phyloP scores from a whole-genome alignment of 768 basidiomycete genomes.

The Panus rudis region DNA sequence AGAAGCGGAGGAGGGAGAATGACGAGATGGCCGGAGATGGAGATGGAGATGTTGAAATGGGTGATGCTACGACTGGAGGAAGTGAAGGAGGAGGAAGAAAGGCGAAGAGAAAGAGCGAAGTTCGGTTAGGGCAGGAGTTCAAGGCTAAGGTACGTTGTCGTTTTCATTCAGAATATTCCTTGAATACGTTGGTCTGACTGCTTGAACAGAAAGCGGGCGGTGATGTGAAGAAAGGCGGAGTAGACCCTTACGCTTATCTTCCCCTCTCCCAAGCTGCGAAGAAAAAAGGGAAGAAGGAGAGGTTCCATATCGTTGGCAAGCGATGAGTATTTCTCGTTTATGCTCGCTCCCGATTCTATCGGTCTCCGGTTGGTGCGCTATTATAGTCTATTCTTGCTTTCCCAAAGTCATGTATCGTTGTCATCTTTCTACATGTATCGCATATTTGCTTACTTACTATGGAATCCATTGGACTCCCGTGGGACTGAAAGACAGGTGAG shows the following conservation, averaged over 20 bases:
- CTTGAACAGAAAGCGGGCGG: slow-evolving; percentile 79
- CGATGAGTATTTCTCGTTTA: slow-evolving; percentile 26
- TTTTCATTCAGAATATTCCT: too few species aligned
- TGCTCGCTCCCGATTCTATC: too few species aligned
- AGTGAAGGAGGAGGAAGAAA: slow-evolving; percentile 35
- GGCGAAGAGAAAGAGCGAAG: slow-evolving; percentile 48
- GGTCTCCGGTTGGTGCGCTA: too few species aligned
- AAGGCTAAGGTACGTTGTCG: slow-evolving; percentile 79
- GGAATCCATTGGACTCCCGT: too few species aligned
- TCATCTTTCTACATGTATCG: too few species aligned
- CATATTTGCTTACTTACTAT: too few species aligned
- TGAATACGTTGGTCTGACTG: slow-evolving; percentile 6
- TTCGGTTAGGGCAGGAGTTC: slow-evolving; percentile 78
- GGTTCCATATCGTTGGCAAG: slow-evolving; percentile 59
- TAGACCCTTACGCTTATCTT: slow-evolving; percentile 93
- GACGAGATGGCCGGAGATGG: too few species aligned
- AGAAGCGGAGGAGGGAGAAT: slow-evolving; percentile 72
- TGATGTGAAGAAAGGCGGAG: slow-evolving; percentile 79
- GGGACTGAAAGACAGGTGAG: too few species aligned
- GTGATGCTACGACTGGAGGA: slow-evolving; percentile 61
- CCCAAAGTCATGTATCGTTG: too few species aligned
- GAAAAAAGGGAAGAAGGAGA: slow-evolving; percentile 39
- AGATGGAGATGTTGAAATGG: slow-evolving; percentile 71
- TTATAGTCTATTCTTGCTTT: too few species aligned
- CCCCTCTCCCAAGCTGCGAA: slow-evolving; percentile 79